These are phyloP conservation scores for Myxozyma neglecta DNA, from an alignment of 805 yeast genomes.

Conservation along the genomic window DNA sequence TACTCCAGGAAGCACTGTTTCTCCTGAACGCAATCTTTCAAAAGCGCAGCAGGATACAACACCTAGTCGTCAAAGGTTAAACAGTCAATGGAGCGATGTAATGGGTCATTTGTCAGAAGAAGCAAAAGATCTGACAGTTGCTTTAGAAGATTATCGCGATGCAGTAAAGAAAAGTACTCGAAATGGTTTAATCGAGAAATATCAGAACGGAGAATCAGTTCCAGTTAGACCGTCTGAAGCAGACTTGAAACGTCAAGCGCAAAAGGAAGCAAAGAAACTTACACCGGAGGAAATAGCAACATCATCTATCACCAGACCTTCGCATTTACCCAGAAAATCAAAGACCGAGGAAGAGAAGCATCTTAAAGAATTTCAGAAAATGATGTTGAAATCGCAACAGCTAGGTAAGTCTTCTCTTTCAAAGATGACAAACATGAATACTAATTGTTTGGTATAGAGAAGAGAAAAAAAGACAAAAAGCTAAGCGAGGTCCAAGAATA, in stretches of 20 bases:
- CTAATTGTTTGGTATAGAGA: constrained; percentile 4
- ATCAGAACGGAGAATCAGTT: constrained; percentile 5
- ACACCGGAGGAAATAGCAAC: constrained; percentile 30
- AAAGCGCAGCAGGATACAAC: background rate
- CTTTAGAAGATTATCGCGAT: constrained; percentile 34
- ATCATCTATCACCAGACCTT: constrained; percentile 58
- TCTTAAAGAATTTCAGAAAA: constrained; percentile 50
- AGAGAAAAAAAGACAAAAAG: constrained; percentile 24
- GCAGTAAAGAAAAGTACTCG: background rate
- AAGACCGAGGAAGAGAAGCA: constrained; percentile 55
- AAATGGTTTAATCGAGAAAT: constrained; percentile 7
- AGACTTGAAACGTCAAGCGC: constrained; percentile 1
- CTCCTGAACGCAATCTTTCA: background rate
- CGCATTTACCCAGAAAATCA: constrained; percentile 66
- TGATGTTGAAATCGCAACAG: constrained; percentile 39
- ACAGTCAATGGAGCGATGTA: constrained; percentile 32
- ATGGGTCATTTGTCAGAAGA: constrained; percentile 41
- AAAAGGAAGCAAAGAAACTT: background rate
- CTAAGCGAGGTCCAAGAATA: constrained; percentile 23
- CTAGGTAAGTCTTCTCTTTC: constrained; percentile 6
- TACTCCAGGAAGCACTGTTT: background rate
- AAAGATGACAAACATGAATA: background rate
- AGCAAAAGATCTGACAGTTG: constrained; percentile 41
- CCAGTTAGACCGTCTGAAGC: background rate
- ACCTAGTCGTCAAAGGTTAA: background rate